Evolutionary conservation across 2,329 filamentous ascomycete species (phyloP).

Genomic region (Neospermospora avenae): DNA sequence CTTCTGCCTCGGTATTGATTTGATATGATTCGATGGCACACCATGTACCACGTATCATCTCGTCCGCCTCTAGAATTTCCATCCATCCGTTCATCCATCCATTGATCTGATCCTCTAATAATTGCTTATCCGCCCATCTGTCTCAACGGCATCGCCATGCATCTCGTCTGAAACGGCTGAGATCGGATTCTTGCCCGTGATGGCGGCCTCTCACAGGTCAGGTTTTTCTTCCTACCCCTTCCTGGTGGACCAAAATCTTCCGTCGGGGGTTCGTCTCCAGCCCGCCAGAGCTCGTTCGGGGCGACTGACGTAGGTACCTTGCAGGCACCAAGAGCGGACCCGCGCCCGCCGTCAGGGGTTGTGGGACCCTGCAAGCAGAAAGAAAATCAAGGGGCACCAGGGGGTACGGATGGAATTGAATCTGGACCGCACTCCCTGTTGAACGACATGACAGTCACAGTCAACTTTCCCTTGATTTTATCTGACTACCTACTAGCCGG

Average conservation of each 20-base stretch:
- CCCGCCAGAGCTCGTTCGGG: background rate
- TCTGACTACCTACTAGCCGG: too few species aligned
- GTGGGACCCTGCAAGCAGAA: background rate
- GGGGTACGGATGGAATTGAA: background rate
- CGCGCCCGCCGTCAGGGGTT: background rate
- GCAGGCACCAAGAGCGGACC: background rate
- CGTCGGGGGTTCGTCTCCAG: background rate
- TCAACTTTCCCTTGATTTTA: too few species aligned
- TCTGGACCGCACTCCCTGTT: background rate
- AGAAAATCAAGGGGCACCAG: background rate
- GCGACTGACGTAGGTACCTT: background rate
- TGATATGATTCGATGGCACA: background rate
- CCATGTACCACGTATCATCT: background rate
- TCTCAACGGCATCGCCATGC: background rate
- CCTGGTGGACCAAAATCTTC: too few species aligned
- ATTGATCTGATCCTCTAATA: too few species aligned
- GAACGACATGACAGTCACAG: too few species aligned
- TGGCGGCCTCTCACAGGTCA: too few species aligned
- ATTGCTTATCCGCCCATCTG: background rate
- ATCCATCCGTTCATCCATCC: background rate
- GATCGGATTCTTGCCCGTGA: background rate
- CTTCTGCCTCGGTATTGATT: background rate
- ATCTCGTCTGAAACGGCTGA: background rate
- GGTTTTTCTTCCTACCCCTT: background rate
- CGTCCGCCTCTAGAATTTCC: background rate